Evolutionary conservation across 305 asterid species (phyloP), one percentile per base, ranked within the genome.

Genomic region (Salvia sclarea): DNA sequence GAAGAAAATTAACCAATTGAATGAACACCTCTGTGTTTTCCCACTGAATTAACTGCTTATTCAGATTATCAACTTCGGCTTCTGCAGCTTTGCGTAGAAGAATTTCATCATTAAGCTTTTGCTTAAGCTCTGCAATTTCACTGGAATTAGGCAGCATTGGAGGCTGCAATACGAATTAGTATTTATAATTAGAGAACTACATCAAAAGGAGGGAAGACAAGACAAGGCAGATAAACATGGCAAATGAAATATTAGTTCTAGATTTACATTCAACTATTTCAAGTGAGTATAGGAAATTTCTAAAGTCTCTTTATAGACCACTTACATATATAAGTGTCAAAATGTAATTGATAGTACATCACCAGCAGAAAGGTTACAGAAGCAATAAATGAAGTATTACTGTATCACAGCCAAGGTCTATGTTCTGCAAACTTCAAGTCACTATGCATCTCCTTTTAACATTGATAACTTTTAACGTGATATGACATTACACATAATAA

Each of bases 41-140:
- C 81, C 85, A 81, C 52, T 83, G 88, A 61, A 66, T 66, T 50
- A 83, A 49, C 69, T 88, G 90, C 77, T 70, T 82, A 74, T 78
- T 75, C 21, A 90, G 82, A 73, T 75, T 74, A 57, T 64, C 74
- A 47, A 78, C 70, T 83, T 90, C 89, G 31, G 81, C 87, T 81
- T 88, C 97, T 22, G 89, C 92, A 66, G 87, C 85, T 79, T 85
- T 79, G 48, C 91, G 83, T 58, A 75, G 74, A 67, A 75, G 82
- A 78, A 73, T 83, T 81, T 86, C 97, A 63, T 72, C 72, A 50
- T 80, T 87, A 69, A 86, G 88, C 79, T 73, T 76, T 56, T 76
- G 76, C 73, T 81, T 85, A 69, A 81, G 66, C 77, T 88, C 90
- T 5, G 86, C 74, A 69, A 82, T 61, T 75, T 86, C 97, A 71